Evolutionary conservation across 345 rosid genomes (phyloP).

Genomic region (Geranium rotundifolium): DNA sequence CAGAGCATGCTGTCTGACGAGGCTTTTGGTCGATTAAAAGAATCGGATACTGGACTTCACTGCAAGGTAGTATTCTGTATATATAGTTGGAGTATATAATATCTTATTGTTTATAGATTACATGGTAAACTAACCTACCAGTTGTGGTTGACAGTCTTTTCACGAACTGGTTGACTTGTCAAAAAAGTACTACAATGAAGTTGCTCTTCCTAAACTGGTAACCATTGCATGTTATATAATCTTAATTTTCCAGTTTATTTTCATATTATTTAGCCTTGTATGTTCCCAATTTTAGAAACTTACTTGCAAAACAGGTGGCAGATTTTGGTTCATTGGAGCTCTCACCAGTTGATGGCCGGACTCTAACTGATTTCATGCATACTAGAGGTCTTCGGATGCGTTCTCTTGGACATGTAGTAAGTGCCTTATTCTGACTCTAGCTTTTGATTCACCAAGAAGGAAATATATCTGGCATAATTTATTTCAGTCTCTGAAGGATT

Average conservation of each 20-base stretch:
- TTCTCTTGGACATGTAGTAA: slow-evolving; percentile 88
- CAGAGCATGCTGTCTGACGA: slow-evolving; percentile 55
- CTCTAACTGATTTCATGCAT: slow-evolving; percentile 98
- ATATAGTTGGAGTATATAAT: slow-evolving; percentile 7
- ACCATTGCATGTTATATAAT: slow-evolving; percentile 11
- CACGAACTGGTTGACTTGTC: slow-evolving; percentile 74
- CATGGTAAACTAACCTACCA: slow-evolving; percentile 17
- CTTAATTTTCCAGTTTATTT: slow-evolving; percentile 3
- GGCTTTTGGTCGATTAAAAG: slow-evolving; percentile 68
- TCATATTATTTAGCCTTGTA: slow-evolving; percentile 10
- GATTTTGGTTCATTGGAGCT: slow-evolving; percentile 98
- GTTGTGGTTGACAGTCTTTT: slow-evolving; percentile 50
- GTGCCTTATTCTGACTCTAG: slow-evolving; percentile 19
- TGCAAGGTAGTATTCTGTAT: slow-evolving; percentile 41
- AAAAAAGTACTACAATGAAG: slow-evolving; percentile 69
- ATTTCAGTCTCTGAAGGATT: too few relatives aligned
- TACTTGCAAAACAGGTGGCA: slow-evolving; percentile 56
- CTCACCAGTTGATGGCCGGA: slow-evolving; percentile 98
- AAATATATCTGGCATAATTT: too few relatives aligned
- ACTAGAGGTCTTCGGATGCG: slow-evolving; percentile 98
- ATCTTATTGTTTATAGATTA: slow-evolving; percentile 8
- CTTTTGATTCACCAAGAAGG: slow-evolving; percentile 8
- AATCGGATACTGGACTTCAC: slow-evolving; percentile 92
- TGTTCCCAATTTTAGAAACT: slow-evolving; percentile 4
- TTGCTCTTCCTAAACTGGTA: slow-evolving; percentile 97